Evolutionary conservation across 2,329 filamentous ascomycete genomes (phyloP), one percentile per base, ranked within the genome.

Genomic region (Fusarium albidum): DNA sequence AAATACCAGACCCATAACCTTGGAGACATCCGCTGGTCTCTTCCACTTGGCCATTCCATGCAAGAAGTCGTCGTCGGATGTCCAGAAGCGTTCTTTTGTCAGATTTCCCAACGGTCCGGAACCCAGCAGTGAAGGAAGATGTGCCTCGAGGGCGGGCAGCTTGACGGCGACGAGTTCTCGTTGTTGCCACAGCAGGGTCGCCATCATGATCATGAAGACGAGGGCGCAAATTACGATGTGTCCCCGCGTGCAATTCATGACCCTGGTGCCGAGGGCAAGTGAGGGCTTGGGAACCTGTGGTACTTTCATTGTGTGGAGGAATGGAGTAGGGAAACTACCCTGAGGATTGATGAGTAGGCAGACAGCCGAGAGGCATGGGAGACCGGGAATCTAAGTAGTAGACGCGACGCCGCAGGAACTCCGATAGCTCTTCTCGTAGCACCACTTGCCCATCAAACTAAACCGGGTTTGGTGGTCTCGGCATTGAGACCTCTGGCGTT

Each of bases 1-100:
- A 50, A 80, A 80, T 1, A 80, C 75, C 49, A 80, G 69, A 13
- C 70, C 78, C 52, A 79, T 71, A n/a, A 80, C 66, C 57, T 73
- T 75, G 3, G 49, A 49, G 9, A 68, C 47, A 10, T 55, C 32
- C 3, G 42, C 17, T 2, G 66, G 66, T 32, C 59, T 50, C 26
- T 59, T 32, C 59, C 57, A 67, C 7, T 64, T 34, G 17, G 49
- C 46, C 14, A 66, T 29, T 7, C 55, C 64, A 8, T 56, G 49
- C 9, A 61, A 28, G 4, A 49, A 40, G 4, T 66, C 59, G n/a
- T 50, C 52, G 9, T 64, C 49, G 7, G 61, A 50, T 29, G 64
- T 61, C 62, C 66, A 68, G 38, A 66, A 68, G 5, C 64, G 64
- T 7, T 56, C 50, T 9, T 47, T 52, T 5, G 18, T 52, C 5